A percentile compares a stretch with the other conserved stretches of the same genome.
Evolutionary conservation across 164 flowering plant genomes (phyloP).

Genomic region (Tetrastigma voinierianum): DNA sequence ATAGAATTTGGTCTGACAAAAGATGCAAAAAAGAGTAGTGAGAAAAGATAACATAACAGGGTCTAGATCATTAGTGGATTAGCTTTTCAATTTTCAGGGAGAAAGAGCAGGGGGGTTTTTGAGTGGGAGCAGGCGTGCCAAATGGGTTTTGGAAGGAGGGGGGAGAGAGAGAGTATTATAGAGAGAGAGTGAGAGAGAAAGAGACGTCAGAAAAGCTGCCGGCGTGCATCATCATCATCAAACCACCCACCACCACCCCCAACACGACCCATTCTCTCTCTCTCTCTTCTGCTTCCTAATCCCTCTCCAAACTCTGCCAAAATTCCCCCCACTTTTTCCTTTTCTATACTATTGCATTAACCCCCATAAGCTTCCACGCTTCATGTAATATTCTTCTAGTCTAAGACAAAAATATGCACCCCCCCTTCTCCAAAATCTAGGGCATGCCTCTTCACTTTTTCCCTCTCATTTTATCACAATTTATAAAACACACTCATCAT

Average conservation of each 20-base stretch:
- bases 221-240: constrained; percentile 77
- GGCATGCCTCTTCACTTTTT: constrained; percentile 29
- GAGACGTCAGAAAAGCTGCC: constrained; percentile 63
- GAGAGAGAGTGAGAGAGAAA: constrained; percentile 16
- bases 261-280: constrained; percentile 31
- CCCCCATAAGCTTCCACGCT: constrained; percentile 20
- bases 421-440: constrained; percentile 30
- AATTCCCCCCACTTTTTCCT: constrained; percentile 27
- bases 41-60: constrained; percentile 21
- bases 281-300: constrained; percentile 70
- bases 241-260: constrained; percentile 37
- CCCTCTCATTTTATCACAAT: not conserved
- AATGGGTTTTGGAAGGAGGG: constrained; percentile 24
- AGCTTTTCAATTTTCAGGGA: constrained; percentile 23
- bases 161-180: constrained; percentile 20
- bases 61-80: constrained; percentile 39
- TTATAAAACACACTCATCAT: not conserved
- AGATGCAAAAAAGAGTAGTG: constrained; percentile 11
- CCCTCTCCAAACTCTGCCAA: constrained; percentile 77
- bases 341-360: constrained; percentile 22
- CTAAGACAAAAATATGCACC: constrained; percentile 8
- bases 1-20: constrained; percentile 36
- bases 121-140: constrained; percentile 88
- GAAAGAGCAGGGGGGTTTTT: constrained; percentile 19
- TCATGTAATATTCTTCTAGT: constrained; percentile 11